Evolutionary conservation across 2,329 filamentous ascomycete species (phyloP).

Genomic region (Sclerotiophoma versabilis): DNA sequence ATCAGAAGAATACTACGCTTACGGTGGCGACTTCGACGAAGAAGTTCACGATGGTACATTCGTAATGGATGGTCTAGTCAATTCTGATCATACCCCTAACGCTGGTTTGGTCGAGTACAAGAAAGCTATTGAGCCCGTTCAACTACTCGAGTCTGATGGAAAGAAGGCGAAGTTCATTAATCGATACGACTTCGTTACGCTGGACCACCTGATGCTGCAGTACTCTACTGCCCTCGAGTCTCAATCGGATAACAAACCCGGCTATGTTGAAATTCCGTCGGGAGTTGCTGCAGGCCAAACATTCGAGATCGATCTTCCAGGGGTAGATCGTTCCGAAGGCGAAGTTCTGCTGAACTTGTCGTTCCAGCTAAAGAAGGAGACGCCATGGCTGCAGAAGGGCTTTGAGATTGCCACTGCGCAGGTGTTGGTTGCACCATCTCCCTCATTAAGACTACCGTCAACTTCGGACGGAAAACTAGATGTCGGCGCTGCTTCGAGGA

Average conservation of each 20-base stretch:
- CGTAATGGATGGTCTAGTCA: constrained; percentile 54
- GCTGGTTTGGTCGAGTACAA: constrained; percentile 54
- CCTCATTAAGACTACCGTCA: constrained; percentile 28
- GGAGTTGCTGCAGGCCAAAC: constrained; percentile 35
- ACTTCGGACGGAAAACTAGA: constrained; percentile 53
- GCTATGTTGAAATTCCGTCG: constrained; percentile 33
- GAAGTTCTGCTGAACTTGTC: constrained; percentile 33
- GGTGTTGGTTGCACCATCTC: constrained; percentile 26
- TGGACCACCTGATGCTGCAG: constrained; percentile 45
- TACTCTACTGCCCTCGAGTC: constrained; percentile 23
- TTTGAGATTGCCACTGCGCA: constrained; percentile 49
- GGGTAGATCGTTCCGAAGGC: constrained; percentile 17
- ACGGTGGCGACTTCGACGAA: constrained; percentile 55
- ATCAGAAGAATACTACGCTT: constrained; percentile 51
- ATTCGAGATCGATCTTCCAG: constrained; percentile 35
- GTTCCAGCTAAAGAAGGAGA: constrained; percentile 45
- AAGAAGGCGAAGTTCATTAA: constrained; percentile 42
- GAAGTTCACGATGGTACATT: constrained; percentile 53
- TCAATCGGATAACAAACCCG: constrained; percentile 10
- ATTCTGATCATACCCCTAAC: constrained; percentile 52
- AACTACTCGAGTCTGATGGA: constrained; percentile 32
- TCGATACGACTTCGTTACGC: constrained; percentile 46
- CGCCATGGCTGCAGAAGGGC: constrained; percentile 41
- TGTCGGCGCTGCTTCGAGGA: constrained; percentile 32
- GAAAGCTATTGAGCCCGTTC: constrained; percentile 54